Percentiles rank a stretch among this genome's conserved stretches.
Conservation (phyloP, 1,139 yeast genomes). For the Saccharomycopsis phalli region DNA sequence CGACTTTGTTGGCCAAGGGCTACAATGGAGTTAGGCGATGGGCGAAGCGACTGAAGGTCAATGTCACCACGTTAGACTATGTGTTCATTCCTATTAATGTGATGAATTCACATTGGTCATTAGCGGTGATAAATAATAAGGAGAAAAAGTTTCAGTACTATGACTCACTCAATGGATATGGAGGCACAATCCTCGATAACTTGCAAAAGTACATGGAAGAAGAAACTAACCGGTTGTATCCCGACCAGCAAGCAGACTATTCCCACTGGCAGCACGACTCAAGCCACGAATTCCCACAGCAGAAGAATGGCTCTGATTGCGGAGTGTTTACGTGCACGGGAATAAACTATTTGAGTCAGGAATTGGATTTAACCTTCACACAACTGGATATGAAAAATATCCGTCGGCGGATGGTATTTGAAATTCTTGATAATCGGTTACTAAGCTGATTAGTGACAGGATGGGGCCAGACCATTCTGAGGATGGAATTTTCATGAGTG, state of each 20-base stretch:
- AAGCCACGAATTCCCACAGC: constrained; percentile 61
- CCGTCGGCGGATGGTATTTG: constrained; percentile 64
- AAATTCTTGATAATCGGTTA: too few relatives aligned
- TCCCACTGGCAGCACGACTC: constrained; percentile 30
- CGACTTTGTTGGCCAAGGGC: constrained; percentile 63
- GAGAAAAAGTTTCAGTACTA: constrained; percentile 54
- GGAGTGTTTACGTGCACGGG: constrained; percentile 89
- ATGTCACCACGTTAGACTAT: constrained; percentile 52
- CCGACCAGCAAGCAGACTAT: constrained; percentile 28
- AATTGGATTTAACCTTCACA: constrained; percentile 40
- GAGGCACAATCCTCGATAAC: constrained; percentile 44
- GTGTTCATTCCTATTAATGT: constrained; percentile 81
- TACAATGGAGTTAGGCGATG: constrained; percentile 78
- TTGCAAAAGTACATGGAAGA: constrained; percentile 53
- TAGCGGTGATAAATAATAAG: constrained; percentile 66
- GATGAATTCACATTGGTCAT: constrained; percentile 85
- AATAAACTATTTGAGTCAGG: constrained; percentile 51
- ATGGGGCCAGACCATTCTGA: too few relatives aligned
- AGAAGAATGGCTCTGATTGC: constrained; percentile 86
- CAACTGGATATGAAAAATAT: constrained; percentile 65
- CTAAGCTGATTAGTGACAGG: too few relatives aligned
- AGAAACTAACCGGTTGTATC: constrained; percentile 41
- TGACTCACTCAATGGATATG: constrained; percentile 67
- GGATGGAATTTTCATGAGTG: too few relatives aligned
- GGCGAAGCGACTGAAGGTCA: constrained; percentile 77